Conservation (phyloP, 768 basidiomycete species). For the Pleurotus pulmonarius region DNA sequence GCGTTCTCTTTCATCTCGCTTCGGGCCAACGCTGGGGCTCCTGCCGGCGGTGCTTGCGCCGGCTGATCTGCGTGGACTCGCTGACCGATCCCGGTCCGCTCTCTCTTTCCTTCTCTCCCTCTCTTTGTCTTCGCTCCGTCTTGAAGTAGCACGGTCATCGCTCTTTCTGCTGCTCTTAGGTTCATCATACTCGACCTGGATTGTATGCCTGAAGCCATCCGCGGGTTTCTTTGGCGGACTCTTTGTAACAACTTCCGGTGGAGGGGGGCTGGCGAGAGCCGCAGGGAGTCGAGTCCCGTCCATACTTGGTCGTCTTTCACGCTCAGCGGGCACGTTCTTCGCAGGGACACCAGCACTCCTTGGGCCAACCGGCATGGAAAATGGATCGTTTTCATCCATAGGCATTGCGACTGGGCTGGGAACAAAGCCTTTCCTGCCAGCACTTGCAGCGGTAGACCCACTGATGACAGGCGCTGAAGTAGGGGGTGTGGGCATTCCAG, state of each 20-base stretch:
- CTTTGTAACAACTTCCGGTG: background rate
- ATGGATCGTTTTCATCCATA: slow-evolving; percentile 69
- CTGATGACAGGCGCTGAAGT: slow-evolving; percentile 21
- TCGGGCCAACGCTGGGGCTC: background rate
- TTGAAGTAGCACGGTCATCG: slow-evolving; percentile 6
- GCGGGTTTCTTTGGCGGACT: slow-evolving; percentile 12
- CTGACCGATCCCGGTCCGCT: background rate
- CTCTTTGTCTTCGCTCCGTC: slow-evolving; percentile 27
- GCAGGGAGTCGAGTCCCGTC: background rate
- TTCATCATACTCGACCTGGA: slow-evolving; percentile 94
- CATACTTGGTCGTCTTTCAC: background rate
- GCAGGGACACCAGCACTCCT: background rate
- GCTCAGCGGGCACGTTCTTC: background rate
- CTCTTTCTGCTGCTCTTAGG: slow-evolving; percentile 23
- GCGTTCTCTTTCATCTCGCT: background rate
- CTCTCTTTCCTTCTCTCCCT: slow-evolving; percentile 18
- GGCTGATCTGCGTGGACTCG: slow-evolving; percentile 1
- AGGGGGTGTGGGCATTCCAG: slow-evolving; percentile 23
- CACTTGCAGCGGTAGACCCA: background rate
- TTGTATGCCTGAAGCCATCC: slow-evolving; percentile 74
- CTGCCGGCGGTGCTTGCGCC: background rate
- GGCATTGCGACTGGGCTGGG: slow-evolving; percentile 26
- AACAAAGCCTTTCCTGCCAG: slow-evolving; percentile 20
- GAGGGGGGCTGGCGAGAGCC: background rate
- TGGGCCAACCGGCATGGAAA: slow-evolving; percentile 19